Evolutionary conservation across 495 filamentous ascomycete genomes (phyloP), one percentile per base, ranked within the genome.

Genomic region (Hyaloscypha hepaticicola): DNA sequence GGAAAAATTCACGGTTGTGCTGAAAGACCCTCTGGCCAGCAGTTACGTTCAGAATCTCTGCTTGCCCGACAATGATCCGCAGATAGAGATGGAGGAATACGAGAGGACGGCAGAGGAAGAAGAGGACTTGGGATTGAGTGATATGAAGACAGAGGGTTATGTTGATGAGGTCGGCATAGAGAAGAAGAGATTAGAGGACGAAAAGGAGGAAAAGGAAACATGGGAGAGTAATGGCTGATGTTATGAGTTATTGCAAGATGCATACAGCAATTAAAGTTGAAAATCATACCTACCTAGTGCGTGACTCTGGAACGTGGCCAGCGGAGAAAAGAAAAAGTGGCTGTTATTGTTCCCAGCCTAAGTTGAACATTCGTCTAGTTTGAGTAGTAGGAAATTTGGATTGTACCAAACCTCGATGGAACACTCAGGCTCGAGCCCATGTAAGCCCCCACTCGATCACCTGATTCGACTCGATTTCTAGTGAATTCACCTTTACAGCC

Each of bases 131-230:
- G 95, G 95, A 0, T 77, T 98, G 67, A 84, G 75, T 48, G 94
- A 98, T 71, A 98, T 99, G 87, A 96, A 93, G 81, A 88, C 87
- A 0, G 92, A 97, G 72, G 87, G 85, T 0, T 97, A 97, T 77
- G 91, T 53, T 24, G 70, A 83, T 69, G 75, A 72, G 25, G 66
- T 68, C 34, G 74, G 67, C 51, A 61, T 69, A 27, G 67, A 65
- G 62, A 67, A 61, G 52, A 55, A 58, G 33, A 45, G 26, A 27
- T 27, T 65, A 65, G 66, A 67, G 21, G 66, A 45, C 1, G 63
- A 72, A 58, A 62, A 60, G 29, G 64, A 65, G 26, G 63, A 72
- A 58, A 62, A 60, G 29, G 64, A 65, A 28, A 38, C 16, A 25
- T 59, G 52, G 22, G 63, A 66, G 28, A 64, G 33, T 25, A 53